Evolutionary conservation across 2,329 filamentous ascomycete genomes (phyloP), one percentile per base, ranked within the genome.

Genomic region (Endoconidiophora laricicola): DNA sequence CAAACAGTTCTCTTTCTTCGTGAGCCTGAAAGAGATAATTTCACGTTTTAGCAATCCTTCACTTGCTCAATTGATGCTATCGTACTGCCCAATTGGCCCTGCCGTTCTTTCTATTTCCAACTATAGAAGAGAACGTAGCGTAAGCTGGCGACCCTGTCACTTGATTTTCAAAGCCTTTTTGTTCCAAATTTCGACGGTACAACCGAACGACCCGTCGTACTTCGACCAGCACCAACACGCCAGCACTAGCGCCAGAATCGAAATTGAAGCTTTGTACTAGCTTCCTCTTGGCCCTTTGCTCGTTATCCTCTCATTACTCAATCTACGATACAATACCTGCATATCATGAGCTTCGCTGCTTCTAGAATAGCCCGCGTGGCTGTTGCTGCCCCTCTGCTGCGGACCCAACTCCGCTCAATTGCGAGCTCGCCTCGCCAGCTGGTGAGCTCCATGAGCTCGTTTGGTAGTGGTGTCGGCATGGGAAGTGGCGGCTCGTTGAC

Each of bases 401-500:
- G 43, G 40, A 45, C 40, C 12, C 49, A 46, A 37, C 45, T 49
- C 10, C 49, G 50, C 38, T 16, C 51, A 22, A 37, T 43, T 57
- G 26, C 58, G 50, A 60, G 61, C 16, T 63, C 64, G 2, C 49
- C 57, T 45, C 61, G 58, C 49, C 53, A 57, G 33, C 58, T 65
- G 14, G 59, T 64, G 45, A 62, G 62, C 50, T 56, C 63, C 45
- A 53, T 53, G 52, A 56, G 58, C 56, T 64, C 62, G 29, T 53
- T 53, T 42, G 48, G 52, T 7, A 42, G 48, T 18, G 48, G 48
- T 10, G 45, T 50, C 22, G 48, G 49, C 26, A 26, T 33, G 24
- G 58, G 60, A 45, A 57, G 59, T 44, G 62, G 61, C 46, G 62
- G 66, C 12, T 61, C 63, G 49, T 59, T 70, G 3, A 75, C 81